Evolutionary conservation across 1,284 basidiomycete species (phyloP), one percentile per base, ranked within the genome.

Genomic region (Ganoderma lucidum): DNA sequence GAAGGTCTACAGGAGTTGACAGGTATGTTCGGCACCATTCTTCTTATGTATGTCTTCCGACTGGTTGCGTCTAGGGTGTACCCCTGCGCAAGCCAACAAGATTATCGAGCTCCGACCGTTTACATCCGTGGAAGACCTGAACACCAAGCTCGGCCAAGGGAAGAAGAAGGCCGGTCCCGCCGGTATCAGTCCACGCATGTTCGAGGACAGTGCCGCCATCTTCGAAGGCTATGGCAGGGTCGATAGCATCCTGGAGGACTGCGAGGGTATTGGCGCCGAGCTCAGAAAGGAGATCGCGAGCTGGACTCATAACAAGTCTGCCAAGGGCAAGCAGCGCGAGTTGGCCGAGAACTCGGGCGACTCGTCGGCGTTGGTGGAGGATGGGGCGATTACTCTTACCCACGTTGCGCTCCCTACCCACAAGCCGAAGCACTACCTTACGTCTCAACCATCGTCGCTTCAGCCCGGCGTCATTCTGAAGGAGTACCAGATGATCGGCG

Each of bases 401-500:
- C 77, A 90, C 69, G 79, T 81, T 42, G 73, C 79, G 28, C 76
- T 84, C n/a, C 79, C 69, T 3, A 67, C 84, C 39, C 80, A 83
- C 68, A 85, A 83, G 65, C 79, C 87, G 56, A 84, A 85, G 66
- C 90, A 91, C 73, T 93, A 90, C 76, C 86, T 99, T 74, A 85
- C 89, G 53, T 82, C 83, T 45, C 96, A 98, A 76, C 97, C 98
- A 0, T 81, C 86, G 8, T 80, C 89, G 48, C 82, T 99, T 15
- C 86, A 90, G 45, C 82, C 90, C 35, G 88, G 86, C 60, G 90
- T 98, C 71, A 86, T 86, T 75, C 85, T 99, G 75, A 99, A 99
- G 83, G 96, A 98, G 76, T 99, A 99, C 80, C 97, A 99, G 81
- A 84, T 99, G 68, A 86, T 98, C 66, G 98, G 98, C n/a, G 88